These are phyloP conservation scores for Elaeis oleifera DNA, from an alignment of 202 grass and related monocot genomes.

Conservation along the genomic window DNA sequence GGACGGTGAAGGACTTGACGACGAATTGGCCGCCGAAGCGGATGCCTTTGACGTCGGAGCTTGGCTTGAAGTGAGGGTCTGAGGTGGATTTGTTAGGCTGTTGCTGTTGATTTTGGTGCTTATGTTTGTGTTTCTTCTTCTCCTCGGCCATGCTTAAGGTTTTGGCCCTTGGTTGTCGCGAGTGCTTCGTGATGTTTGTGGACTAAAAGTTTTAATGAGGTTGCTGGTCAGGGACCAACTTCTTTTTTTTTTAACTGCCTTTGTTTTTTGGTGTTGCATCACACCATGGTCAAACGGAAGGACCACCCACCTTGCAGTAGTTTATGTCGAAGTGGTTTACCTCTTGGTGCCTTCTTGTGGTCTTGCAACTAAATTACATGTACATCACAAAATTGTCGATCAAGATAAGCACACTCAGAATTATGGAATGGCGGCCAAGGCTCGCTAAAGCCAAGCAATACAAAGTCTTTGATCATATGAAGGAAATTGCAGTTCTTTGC, in stretches of 20 bases:
- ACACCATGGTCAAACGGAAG: conserved; percentile 30
- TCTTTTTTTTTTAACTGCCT: neutral
- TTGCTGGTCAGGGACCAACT: conserved; percentile 13
- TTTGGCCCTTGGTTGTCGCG: conserved; percentile 11
- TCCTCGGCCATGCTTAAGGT: conserved; percentile 45
- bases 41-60: conserved; percentile 80
- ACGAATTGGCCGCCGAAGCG: conserved; percentile 92
- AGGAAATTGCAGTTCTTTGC: too few relatives aligned
- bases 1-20: conserved; percentile 95
- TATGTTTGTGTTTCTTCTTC: conserved; percentile 24
- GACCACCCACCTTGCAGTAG: conserved; percentile 15
- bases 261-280: conserved; percentile 8
- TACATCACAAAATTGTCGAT: too few relatives aligned
- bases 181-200: conserved; percentile 25
- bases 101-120: conserved; percentile 23
- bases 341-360: neutral
- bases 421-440: too few relatives aligned
- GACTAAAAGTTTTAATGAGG: conserved; percentile 32
- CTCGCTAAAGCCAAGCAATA: too few relatives aligned
- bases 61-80: conserved; percentile 71
- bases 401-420: too few relatives aligned
- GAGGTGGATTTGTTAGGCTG: neutral
- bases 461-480: too few relatives aligned
- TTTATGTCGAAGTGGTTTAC: neutral
- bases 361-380: too few relatives aligned